phyloP scores from a whole-genome alignment of 257 asterid genomes.

The Ehretia macrophylla region DNA sequence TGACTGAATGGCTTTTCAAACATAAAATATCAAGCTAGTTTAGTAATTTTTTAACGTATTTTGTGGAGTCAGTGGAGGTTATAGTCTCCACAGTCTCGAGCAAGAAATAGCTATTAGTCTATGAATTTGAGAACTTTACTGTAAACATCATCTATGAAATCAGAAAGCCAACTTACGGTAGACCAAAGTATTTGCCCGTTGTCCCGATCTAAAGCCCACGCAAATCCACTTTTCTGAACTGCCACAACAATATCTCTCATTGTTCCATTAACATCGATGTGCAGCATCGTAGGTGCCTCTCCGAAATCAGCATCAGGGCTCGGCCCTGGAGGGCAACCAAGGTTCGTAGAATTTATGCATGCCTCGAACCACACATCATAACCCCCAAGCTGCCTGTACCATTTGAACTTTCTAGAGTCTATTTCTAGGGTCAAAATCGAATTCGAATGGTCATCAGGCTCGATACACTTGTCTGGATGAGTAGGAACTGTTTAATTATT shows the following conservation, averaged over 20 bases:
- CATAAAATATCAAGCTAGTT: too few relatives aligned
- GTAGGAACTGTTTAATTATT: slow-evolving; percentile 5
- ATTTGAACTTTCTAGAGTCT: slow-evolving; percentile 24
- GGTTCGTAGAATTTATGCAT: slow-evolving; percentile 18
- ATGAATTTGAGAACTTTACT: too few relatives aligned
- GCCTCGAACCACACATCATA: slow-evolving; percentile 32
- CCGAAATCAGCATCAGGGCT: slow-evolving; percentile 39
- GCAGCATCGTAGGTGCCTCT: slow-evolving; percentile 45
- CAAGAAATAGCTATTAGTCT: too few relatives aligned
- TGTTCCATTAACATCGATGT: not conserved
- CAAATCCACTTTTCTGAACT: slow-evolving; percentile 45
- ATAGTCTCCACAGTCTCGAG: too few relatives aligned
- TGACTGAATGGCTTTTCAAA: too few relatives aligned
- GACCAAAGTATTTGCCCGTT: slow-evolving; percentile 34
- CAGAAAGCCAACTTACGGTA: slow-evolving; percentile 32
- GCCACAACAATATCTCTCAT: slow-evolving; percentile 25
- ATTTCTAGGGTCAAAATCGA: slow-evolving; percentile 34
- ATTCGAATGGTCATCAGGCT: slow-evolving; percentile 26
- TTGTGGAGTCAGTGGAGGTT: too few relatives aligned
- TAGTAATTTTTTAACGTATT: too few relatives aligned
- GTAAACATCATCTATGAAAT: too few relatives aligned
- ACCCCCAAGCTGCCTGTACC: slow-evolving; percentile 43
- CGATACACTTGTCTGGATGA: slow-evolving; percentile 24
- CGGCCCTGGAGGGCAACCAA: slow-evolving; percentile 37
- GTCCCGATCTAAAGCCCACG: slow-evolving; percentile 34